Evolutionary conservation across 495 filamentous ascomycete species (phyloP), one percentile per base, ranked within the genome.

Genomic region (Bombardia bombarda): DNA sequence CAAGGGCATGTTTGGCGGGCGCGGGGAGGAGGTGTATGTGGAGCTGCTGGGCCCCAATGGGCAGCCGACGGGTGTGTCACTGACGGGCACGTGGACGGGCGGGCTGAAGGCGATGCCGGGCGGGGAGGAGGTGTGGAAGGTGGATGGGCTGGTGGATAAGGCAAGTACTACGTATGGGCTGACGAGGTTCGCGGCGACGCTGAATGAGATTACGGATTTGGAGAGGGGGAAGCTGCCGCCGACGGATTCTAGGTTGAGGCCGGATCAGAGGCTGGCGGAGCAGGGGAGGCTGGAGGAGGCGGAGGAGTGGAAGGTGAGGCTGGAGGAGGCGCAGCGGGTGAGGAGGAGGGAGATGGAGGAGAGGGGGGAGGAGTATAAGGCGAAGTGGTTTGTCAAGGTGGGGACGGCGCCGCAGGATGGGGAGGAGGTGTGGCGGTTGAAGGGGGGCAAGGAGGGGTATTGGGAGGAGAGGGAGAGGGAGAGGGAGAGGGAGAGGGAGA

Each of bases 1-100:
- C 19, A 89, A 89, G 51, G 90, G 92, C 50, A 94, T 97, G 84
- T 98, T 97, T 65, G 86, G 89, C 20, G 92, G 92, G 22, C 80
- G 92, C 45, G 85, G 83, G 51, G 92, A 98, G 57, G 92, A 98
- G 45, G 85, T 97, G 22, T 66, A 72, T 17, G 83, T 89, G 13
- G 79, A 86, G 52, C 70, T 76, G 8, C 82, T 80, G 45, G 82
- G 84, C 39, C 52, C 74, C 0, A 68, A 82, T 42, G 86, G 86
- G 40, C 55, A 61, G 12, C 69, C 74, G 7, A 60, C 79, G 0
- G 70, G 84, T 2, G 63, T 82, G 7, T 77, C 82, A 16, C 67
- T 95, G 10, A 56, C 61, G 0, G 92, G 92, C 4, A 90, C 86
- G 40, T 98, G 92, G 92, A 95, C 90, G 0, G 68, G 75, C 2